Conservation (phyloP, 2,329 filamentous ascomycete genomes). For the Penicillium expansum region DNA sequence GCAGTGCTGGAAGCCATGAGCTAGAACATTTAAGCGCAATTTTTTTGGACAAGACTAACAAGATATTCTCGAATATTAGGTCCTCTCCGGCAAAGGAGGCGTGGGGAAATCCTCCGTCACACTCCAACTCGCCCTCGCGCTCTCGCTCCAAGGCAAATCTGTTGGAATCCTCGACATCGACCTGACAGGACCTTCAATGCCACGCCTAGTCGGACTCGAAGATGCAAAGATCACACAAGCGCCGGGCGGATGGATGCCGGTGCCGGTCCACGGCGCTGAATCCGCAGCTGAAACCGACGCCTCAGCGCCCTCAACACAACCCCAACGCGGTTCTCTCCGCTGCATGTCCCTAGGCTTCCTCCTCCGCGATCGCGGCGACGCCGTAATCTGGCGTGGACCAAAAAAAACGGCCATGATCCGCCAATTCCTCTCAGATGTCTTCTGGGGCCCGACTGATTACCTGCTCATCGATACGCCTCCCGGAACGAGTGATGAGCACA, state of each 20-base stretch:
- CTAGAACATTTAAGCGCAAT: not conserved
- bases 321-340: constrained; percentile 41
- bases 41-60: not conserved
- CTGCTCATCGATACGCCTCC: constrained; percentile 94
- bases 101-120: constrained; percentile 98
- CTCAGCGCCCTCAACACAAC: constrained; percentile 12
- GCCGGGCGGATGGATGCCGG: constrained; percentile 87
- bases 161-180: constrained; percentile 96
- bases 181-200: constrained; percentile 93
- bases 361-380: constrained; percentile 76
- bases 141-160: constrained; percentile 78
- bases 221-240: constrained; percentile 85
- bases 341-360: constrained; percentile 96
- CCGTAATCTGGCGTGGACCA: constrained; percentile 94
- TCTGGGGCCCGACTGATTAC: constrained; percentile 85
- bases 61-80: constrained; percentile 36
- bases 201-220: constrained; percentile 89
- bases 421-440: constrained; percentile 88
- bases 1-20: not conserved
- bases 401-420: constrained; percentile 99
- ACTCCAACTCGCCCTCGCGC: constrained; percentile 86
- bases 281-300: constrained; percentile 11
- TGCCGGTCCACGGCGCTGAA: constrained; percentile 70
- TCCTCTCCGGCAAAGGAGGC: constrained; percentile 94
- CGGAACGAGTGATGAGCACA: constrained; percentile 95